These are phyloP conservation scores for Cichorium intybus DNA, from an alignment of 140 eudicot genomes.

Conservation along the genomic window DNA sequence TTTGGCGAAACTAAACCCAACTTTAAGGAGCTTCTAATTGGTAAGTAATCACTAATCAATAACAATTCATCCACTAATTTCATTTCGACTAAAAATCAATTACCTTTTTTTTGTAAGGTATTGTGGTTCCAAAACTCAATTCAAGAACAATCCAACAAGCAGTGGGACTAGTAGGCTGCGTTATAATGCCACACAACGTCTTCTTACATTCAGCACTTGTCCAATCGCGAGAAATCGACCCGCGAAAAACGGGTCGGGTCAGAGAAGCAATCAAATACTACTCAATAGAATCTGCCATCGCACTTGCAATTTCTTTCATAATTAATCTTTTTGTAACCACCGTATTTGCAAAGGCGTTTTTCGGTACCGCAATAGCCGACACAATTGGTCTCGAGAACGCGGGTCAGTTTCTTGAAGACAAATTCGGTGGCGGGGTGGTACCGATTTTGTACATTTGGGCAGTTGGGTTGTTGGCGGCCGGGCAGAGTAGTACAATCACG, in stretches of 20 bases:
- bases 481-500: conserved; percentile 97
- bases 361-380: conserved; percentile 70
- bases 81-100: background rate
- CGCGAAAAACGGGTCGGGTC: conserved; percentile 67
- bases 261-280: conserved; percentile 86
- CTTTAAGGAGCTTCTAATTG: conserved; percentile 68
- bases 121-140: conserved; percentile 79
- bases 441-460: conserved; percentile 96
- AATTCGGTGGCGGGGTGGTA: conserved; percentile 84
- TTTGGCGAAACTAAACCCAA: conserved; percentile 86
- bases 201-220: conserved; percentile 94
- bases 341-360: conserved; percentile 91
- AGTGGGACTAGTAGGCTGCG: conserved; percentile 86
- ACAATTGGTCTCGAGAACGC: conserved; percentile 81
- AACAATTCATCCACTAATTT: background rate
- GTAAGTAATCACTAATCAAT: conserved; percentile 28
- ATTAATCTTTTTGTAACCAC: conserved; percentile 84
- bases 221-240: conserved; percentile 81
- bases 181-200: conserved; percentile 97
- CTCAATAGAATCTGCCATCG: conserved; percentile 73
- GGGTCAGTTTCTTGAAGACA: conserved; percentile 75
- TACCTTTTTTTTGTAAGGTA: conserved; percentile 40
- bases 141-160: conserved; percentile 87
- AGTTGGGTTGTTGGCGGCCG: conserved; percentile 86
- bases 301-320: conserved; percentile 68